A percentile compares a stretch with the other conserved stretches of the same genome.
Evolutionary conservation across 345 rosid genomes (phyloP).

Genomic region (Erucastrum elatum): DNA sequence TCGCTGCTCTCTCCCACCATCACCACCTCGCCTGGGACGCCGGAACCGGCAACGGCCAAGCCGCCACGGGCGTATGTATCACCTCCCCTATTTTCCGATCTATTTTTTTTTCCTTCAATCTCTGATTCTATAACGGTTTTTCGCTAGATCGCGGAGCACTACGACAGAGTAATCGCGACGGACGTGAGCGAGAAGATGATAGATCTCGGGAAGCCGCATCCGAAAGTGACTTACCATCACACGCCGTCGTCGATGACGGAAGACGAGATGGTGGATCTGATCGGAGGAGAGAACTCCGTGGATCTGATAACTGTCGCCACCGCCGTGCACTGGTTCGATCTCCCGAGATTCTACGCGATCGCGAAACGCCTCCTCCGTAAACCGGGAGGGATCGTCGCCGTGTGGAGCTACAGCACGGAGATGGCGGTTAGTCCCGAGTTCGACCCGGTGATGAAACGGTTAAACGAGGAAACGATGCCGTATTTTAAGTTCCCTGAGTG

Average conservation of each 20-base stretch:
- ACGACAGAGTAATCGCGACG: slow-evolving; percentile 33
- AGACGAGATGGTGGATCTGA: slow-evolving; percentile 30
- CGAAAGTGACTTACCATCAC: slow-evolving; percentile 34
- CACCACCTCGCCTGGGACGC: slow-evolving; percentile 68
- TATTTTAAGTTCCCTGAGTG: slow-evolving; percentile 43
- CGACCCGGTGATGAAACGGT: slow-evolving; percentile 46
- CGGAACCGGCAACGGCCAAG: slow-evolving; percentile 80
- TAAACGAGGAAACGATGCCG: slow-evolving; percentile 49
- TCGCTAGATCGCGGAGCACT: slow-evolving; percentile 38
- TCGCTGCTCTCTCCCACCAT: slow-evolving; percentile 46
- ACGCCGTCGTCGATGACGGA: slow-evolving; percentile 40
- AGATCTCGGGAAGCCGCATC: slow-evolving; percentile 23
- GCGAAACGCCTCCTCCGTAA: slow-evolving; percentile 51
- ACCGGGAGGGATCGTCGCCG: slow-evolving; percentile 63
- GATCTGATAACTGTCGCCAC: slow-evolving; percentile 54
- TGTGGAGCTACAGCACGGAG: slow-evolving; percentile 53
- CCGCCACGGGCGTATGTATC: slow-evolving; percentile 51
- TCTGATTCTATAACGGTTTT: neutral
- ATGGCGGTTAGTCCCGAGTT: slow-evolving; percentile 50
- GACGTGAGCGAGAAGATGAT: slow-evolving; percentile 39
- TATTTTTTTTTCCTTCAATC: neutral
- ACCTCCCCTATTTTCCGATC: neutral
- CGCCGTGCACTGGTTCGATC: slow-evolving; percentile 72
- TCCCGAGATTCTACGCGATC: slow-evolving; percentile 53
- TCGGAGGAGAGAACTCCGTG: slow-evolving; percentile 37